Base-by-base conservation (phyloP, 1,284 basidiomycete genomes). In the Ustilago xerochloae region DNA sequence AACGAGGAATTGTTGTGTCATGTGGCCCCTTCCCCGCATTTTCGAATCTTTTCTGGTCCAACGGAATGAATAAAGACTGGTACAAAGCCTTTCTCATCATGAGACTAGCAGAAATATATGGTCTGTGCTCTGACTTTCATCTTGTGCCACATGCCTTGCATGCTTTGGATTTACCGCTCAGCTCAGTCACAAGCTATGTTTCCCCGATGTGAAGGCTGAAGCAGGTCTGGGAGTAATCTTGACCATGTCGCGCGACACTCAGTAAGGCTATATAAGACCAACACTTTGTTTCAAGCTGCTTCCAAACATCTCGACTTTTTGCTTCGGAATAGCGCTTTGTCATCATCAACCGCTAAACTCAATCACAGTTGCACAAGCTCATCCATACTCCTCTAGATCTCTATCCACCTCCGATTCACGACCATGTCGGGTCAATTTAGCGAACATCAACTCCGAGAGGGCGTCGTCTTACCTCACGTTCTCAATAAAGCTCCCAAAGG, bases 401-500 rank as follows among this genome's bases (percentile, higher is more conserved):
- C 28, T 39, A 8, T 39, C 35, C 2, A 20, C 51, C 7, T 15
- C 24, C 7, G 16, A 10, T 30, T 4, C 24, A 16, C 15, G n/a
- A 20, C 45, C 36, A 70, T 63, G 58, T 58, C 62, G 22, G 48
- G 30, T n/a, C 55, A 59, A 7, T 68, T 77, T 43, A 64, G 48
- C 41, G 53, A 70, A 49, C 76, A 78, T 29, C 76, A 78, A 48
- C 36, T 53, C 13, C 64, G 67, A 8, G 66, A 76, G 32, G 76
- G 76, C 43, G 75, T 78, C 32, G 75, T 79, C 1, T 56, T 79
- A 4, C 63, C 73, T 1, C 66, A 73, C 26, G 74, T 77, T 1
- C 67, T 80, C 45, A 79, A 79, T 63, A 63, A 61, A 20, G 65
- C 63, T 15, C 78, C 78, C 16, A 48, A 60, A 36, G 82, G 81